Evolutionary conservation across 371 early-diverging fungal species (phyloP), one percentile per base, ranked within the genome.

Genomic region (Rhizomucor miehei): DNA sequence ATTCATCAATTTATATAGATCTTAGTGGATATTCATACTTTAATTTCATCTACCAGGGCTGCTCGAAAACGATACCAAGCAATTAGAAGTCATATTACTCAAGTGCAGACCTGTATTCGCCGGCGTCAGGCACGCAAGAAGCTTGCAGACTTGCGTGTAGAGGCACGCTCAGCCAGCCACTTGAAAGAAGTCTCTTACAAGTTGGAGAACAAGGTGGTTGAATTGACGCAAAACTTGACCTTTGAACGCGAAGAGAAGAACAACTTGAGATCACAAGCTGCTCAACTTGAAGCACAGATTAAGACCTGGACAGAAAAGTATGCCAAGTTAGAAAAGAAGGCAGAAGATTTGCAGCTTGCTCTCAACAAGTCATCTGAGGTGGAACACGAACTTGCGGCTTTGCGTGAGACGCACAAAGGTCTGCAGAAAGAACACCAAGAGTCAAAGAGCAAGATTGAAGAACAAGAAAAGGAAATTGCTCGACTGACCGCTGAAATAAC

Each of bases 201-300:
- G 69, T 80, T 99, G 8, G 98, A 99, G 68, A 91, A 86, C 77
- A 98, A 95, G 81, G 90, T 99, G 48, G 87, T 98, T 50, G 93
- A 91, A 70, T 78, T 98, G 55, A 94, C 95, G n/a, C 92, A 91
- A 71, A 75, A 72, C 40, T 66, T 96, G 52, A 85, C 83, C 6
- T 73, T 75, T 54, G 81, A 88, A 54, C 81, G 82, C 46, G 82
- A 86, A 52, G 92, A 92, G 62, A 85, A 83, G 73, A 79, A 81
- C 37, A 65, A 69, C 19, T 62, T 90, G 24, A 65, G 67, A 51
- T 59, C 73, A 35, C 81, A 81, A 48, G 71, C 88, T 43, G 55
- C 70, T 12, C 60, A 71, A 5, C 65, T 90, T 40, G 93, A 93
- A 64, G 69, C 52, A 13, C 85, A 89, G 61, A 66, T 88, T 41